Conservation (phyloP, 495 filamentous ascomycete species). For the Neurospora sp. region DNA sequence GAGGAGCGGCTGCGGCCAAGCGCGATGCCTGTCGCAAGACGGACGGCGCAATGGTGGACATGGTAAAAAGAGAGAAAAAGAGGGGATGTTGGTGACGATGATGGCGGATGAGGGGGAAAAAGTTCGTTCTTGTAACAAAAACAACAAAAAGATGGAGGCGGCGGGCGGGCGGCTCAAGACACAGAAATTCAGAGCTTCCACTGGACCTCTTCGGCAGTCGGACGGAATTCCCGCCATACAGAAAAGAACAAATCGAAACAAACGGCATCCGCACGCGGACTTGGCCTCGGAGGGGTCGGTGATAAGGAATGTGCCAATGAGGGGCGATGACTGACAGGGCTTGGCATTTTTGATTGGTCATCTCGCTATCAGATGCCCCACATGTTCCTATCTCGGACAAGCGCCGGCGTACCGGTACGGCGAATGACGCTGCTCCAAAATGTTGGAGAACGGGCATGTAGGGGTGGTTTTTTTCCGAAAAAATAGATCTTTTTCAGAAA, state of each 20-base stretch:
- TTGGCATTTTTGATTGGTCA: background rate
- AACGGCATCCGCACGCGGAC: background rate
- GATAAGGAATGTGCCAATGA: background rate
- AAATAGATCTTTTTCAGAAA: too few relatives aligned
- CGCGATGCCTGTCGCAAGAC: conserved; percentile 71
- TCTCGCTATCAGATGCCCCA: background rate
- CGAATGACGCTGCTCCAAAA: background rate
- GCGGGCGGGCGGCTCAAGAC: background rate
- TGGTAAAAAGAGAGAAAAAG: conserved; percentile 24
- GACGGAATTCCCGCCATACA: background rate
- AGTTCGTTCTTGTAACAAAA: background rate
- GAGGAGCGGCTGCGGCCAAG: conserved; percentile 44
- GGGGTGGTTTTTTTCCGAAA: too few relatives aligned
- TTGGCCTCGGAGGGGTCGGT: background rate
- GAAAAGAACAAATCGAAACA: background rate
- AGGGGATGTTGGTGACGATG: conserved; percentile 1
- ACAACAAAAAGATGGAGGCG: background rate
- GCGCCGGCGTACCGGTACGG: background rate
- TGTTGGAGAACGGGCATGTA: background rate
- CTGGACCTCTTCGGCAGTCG: background rate
- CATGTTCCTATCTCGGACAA: background rate
- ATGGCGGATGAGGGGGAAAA: background rate
- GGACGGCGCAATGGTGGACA: conserved; percentile 62
- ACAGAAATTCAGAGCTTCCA: background rate
- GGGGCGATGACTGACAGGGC: background rate